Evolutionary conservation across 345 rosid species (phyloP).

Genomic region (Lepidium didymum): DNA sequence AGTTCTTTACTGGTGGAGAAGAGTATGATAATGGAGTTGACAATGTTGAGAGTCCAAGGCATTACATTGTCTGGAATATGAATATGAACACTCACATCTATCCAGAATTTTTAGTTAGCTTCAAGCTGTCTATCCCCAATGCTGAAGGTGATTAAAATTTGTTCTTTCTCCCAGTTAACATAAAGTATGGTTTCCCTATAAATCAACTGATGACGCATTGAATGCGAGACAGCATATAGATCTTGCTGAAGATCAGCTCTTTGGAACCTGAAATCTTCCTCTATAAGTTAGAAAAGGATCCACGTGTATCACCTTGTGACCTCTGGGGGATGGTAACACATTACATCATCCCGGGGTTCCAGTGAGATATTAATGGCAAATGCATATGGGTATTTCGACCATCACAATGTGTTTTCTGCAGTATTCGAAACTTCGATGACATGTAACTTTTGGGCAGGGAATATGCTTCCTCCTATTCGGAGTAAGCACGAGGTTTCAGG

Average conservation of each 20-base stretch:
- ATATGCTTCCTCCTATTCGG: not conserved
- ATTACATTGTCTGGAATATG: slow-evolving; percentile 73
- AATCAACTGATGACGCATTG: slow-evolving; percentile 34
- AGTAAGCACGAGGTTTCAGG: slow-evolving; percentile 3
- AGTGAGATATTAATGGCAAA: slow-evolving; percentile 14
- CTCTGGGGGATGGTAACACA: not conserved
- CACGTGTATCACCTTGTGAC: slow-evolving; percentile 9
- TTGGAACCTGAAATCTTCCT: slow-evolving; percentile 1
- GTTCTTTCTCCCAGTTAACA: not conserved
- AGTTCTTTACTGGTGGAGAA: slow-evolving; percentile 41
- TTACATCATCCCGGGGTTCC: slow-evolving; percentile 8
- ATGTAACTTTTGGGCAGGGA: slow-evolving; percentile 8
- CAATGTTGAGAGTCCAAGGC: slow-evolving; percentile 53
- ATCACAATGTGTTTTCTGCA: not conserved
- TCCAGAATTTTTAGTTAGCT: slow-evolving; percentile 88
- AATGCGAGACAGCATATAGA: slow-evolving; percentile 21
- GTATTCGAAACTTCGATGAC: not conserved
- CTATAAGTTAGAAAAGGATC: slow-evolving; percentile 8
- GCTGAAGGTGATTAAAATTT: slow-evolving; percentile 28
- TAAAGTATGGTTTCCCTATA: not conserved
- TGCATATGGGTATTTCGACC: not conserved
- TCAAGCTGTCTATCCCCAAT: slow-evolving; percentile 49
- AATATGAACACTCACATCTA: slow-evolving; percentile 70
- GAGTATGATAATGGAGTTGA: slow-evolving; percentile 82
- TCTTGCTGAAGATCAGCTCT: slow-evolving; percentile 7